These are phyloP conservation scores for Azolla pinnata DNA, from an alignment of 75 land plant species.

Conservation along the genomic window DNA sequence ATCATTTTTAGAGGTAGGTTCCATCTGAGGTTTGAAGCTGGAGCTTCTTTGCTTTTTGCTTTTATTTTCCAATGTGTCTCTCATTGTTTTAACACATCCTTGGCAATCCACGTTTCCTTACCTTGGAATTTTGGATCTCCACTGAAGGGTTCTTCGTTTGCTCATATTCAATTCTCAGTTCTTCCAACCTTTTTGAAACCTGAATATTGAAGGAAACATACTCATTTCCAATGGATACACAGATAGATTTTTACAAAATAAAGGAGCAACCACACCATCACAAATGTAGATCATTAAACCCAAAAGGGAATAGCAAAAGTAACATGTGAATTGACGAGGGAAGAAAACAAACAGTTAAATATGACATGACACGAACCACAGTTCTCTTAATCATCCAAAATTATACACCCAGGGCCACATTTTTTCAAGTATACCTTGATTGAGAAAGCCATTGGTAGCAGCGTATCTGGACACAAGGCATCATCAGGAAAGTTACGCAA, in stretches of 20 bases:
- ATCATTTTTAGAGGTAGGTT: no score
- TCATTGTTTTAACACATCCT: no score
- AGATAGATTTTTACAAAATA: not conserved
- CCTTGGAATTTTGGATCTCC: no score
- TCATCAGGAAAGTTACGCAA: slow-evolving; percentile 95
- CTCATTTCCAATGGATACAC: not conserved
- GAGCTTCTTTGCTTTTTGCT: no score
- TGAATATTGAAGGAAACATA: not conserved
- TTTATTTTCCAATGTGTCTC: no score
- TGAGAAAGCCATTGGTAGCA: slow-evolving; percentile 86
- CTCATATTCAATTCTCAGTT: slow-evolving; percentile 26
- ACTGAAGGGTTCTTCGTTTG: slow-evolving; percentile 17
- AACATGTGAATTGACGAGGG: not conserved
- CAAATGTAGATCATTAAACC: not conserved
- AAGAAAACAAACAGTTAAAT: no score
- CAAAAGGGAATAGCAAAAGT: not conserved
- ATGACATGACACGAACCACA: no score
- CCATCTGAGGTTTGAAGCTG: no score
- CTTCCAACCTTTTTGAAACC: slow-evolving; percentile 38
- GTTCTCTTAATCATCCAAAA: no score
- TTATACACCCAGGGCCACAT: not conserved
- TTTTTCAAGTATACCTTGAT: slow-evolving; percentile 49
- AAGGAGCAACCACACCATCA: not conserved
- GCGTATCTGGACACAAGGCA: slow-evolving; percentile 74
- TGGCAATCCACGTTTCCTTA: no score